These are phyloP conservation scores for Trichomonascaceae sp. DNA, from an alignment of 1,139 yeast species.

Conservation along the genomic window DNA sequence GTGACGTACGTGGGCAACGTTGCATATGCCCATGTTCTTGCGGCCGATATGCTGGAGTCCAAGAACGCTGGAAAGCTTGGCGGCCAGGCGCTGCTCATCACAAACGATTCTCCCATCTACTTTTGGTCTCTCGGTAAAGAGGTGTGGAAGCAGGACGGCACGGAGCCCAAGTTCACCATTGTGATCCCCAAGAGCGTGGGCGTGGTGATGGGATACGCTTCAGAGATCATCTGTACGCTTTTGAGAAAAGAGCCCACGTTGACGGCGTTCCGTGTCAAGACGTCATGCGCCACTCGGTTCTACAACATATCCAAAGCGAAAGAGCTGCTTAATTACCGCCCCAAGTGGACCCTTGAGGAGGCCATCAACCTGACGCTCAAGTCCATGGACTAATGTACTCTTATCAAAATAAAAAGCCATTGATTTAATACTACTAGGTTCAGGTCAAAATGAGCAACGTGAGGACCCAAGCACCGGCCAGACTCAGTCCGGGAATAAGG, in stretches of 20 bases:
- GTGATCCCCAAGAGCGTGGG: constrained; percentile 66
- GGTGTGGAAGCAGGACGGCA: constrained; percentile 95
- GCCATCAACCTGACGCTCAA: constrained; percentile 73
- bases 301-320: constrained; percentile 89
- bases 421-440: constrained; percentile 1
- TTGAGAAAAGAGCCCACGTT: constrained; percentile 81
- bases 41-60: constrained; percentile 57
- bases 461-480: neutral
- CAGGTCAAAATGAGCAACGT: neutral
- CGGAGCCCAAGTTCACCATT: constrained; percentile 54
- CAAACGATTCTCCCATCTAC: constrained; percentile 90
- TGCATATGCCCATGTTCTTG: constrained; percentile 91
- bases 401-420: neutral
- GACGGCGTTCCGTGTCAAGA: constrained; percentile 87
- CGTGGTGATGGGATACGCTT: constrained; percentile 61
- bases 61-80: constrained; percentile 34
- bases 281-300: constrained; percentile 90
- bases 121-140: constrained; percentile 97
- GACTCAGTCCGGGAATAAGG: neutral
- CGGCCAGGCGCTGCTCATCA: constrained; percentile 81
- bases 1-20: constrained; percentile 99
- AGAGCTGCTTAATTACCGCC: constrained; percentile 58
- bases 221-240: constrained; percentile 58
- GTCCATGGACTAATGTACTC: constrained; percentile 73
- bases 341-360: constrained; percentile 66